A percentile compares a stretch with the other conserved stretches of the same genome.
Conservation (phyloP, 2,329 filamentous ascomycete genomes). For the Aspergillus sp. region DNA sequence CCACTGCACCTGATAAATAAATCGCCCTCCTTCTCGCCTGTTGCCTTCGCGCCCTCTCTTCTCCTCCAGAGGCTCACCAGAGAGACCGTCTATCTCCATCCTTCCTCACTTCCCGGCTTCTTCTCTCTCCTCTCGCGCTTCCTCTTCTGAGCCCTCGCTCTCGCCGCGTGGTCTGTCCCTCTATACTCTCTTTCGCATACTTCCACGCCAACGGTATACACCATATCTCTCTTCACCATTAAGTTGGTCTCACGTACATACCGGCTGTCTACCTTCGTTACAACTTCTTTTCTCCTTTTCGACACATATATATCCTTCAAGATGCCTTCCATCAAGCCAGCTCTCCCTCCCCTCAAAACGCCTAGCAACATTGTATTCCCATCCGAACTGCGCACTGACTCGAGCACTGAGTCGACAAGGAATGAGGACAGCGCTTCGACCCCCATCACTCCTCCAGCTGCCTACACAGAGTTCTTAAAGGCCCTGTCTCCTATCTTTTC, state of each 20-base stretch:
- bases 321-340: slow-evolving; percentile 37
- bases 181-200: slow-evolving; percentile 9
- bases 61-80: slow-evolving; percentile 5
- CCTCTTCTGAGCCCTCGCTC: not conserved
- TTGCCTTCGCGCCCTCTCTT: slow-evolving; percentile 7
- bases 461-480: slow-evolving; percentile 92
- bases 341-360: slow-evolving; percentile 44
- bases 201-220: slow-evolving; percentile 10
- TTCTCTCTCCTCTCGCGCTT: slow-evolving; percentile 1
- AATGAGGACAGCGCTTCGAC: slow-evolving; percentile 65
- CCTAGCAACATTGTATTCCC: slow-evolving; percentile 48
- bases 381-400: slow-evolving; percentile 61
- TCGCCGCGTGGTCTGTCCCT: slow-evolving; percentile 1
- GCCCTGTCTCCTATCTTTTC: slow-evolving; percentile 70
- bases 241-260: not conserved
- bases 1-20: slow-evolving; percentile 15
- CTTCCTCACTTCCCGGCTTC: not conserved
- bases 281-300: not conserved
- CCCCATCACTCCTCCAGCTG: slow-evolving; percentile 84
- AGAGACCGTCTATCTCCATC: not conserved
- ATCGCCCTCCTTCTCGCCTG: slow-evolving; percentile 8
- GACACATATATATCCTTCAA: not conserved
- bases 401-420: slow-evolving; percentile 54
- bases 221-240: not conserved
- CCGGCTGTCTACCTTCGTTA: not conserved